Evolutionary conservation across 2,329 filamentous ascomycete genomes (phyloP).

Genomic region (Aspergillus fructus): DNA sequence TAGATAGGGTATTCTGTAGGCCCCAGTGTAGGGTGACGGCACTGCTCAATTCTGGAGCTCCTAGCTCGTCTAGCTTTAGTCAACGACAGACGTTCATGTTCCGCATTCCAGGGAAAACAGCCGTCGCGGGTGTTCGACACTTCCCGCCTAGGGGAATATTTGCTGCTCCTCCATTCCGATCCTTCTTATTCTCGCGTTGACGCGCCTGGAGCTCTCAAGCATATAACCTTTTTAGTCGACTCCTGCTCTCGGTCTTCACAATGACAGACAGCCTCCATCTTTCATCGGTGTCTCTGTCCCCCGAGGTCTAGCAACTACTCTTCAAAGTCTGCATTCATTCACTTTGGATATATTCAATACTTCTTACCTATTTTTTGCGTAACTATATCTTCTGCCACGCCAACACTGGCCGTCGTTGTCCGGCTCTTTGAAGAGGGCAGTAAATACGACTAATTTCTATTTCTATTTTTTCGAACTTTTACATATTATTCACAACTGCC

Average conservation of each 20-base stretch:
- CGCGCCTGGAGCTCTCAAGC: constrained; percentile 15
- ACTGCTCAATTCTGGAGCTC: background rate
- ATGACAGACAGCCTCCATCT: constrained; percentile 1
- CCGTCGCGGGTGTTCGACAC: background rate
- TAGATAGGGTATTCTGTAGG: background rate
- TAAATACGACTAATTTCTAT: background rate
- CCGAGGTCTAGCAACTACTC: background rate
- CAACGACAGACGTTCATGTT: background rate
- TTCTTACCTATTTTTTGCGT: too few relatives aligned
- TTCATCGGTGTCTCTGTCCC: background rate
- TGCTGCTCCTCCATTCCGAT: constrained; percentile 20
- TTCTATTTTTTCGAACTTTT: background rate
- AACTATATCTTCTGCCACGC: background rate
- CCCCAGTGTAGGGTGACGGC: background rate
- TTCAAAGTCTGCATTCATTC: background rate
- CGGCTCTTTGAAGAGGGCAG: background rate
- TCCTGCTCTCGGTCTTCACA: background rate
- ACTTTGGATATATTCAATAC: background rate
- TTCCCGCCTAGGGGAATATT: constrained; percentile 8
- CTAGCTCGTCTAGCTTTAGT: background rate
- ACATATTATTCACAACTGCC: background rate
- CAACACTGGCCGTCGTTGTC: constrained; percentile 2
- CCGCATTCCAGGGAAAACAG: constrained; percentile 5
- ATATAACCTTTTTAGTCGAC: constrained; percentile 13
- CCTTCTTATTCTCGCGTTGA: constrained; percentile 19